phyloP scores from a whole-genome alignment of 2,329 filamentous ascomycete genomes.

The Xylaria sp. region DNA sequence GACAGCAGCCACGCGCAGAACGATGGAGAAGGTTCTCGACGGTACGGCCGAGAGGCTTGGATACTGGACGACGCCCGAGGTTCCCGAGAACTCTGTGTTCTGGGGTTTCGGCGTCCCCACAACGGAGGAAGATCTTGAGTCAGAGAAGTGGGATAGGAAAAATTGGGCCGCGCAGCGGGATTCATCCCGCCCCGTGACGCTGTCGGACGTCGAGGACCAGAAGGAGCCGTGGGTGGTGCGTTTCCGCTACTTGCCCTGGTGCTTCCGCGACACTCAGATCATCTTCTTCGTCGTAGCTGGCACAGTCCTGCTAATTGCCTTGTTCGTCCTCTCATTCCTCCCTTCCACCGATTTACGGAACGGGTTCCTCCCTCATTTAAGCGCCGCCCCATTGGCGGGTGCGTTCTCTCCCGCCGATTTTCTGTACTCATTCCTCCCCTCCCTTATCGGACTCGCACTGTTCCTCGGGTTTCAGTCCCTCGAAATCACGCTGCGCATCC shows the following conservation, averaged over 20 bases:
- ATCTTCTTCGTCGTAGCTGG: conserved; percentile 67
- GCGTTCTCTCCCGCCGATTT: conserved; percentile 90
- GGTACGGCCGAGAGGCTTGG: conserved; percentile 75
- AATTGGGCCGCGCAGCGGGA: conserved; percentile 41
- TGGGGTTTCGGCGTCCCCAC: conserved; percentile 54
- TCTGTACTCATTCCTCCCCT: conserved; percentile 78
- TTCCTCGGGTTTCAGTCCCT: conserved; percentile 71
- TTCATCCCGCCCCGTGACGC: conserved; percentile 29
- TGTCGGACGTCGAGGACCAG: conserved; percentile 53
- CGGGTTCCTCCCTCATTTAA: conserved; percentile 75
- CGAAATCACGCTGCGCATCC: conserved; percentile 67
- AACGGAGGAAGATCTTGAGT: conserved; percentile 33
- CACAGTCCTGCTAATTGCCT: conserved; percentile 67
- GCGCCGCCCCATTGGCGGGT: conserved; percentile 60
- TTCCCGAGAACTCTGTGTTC: conserved; percentile 68
- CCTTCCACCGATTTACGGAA: conserved; percentile 66
- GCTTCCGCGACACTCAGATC: conserved; percentile 70
- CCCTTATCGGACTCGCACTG: conserved; percentile 68
- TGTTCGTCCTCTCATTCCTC: conserved; percentile 81
- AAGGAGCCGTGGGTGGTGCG: conserved; percentile 59
- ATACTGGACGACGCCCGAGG: conserved; percentile 78
- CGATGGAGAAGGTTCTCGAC: conserved; percentile 60
- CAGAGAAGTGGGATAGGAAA: conserved; percentile 34
- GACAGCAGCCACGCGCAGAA: conserved; percentile 56
- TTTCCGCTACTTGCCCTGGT: conserved; percentile 77